A percentile compares a stretch with the other conserved stretches of the same genome.
Conservation (phyloP, 1,284 basidiomycete genomes). For the Sanghuangporus weigelae region DNA sequence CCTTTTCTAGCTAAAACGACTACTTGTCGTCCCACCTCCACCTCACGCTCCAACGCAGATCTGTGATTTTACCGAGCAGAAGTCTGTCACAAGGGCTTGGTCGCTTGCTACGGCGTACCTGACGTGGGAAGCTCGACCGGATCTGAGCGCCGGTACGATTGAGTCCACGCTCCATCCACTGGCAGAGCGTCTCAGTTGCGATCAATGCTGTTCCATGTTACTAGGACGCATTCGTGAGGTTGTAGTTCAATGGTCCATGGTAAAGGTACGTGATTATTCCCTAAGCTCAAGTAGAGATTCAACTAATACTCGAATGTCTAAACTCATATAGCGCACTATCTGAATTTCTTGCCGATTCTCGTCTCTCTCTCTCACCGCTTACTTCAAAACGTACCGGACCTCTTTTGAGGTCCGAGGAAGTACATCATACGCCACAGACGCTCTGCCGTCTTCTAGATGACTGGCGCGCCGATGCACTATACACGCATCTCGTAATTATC, state of each 20-base stretch:
- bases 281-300: neutral
- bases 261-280: constrained; percentile 42
- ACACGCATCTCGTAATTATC: neutral
- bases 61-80: constrained; percentile 36
- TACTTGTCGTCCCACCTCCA: constrained; percentile 34
- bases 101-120: constrained; percentile 35
- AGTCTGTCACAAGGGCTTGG: constrained; percentile 36
- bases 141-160: constrained; percentile 45
- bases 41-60: constrained; percentile 31
- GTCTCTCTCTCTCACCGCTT: neutral
- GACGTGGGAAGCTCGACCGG: constrained; percentile 35
- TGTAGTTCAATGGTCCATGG: constrained; percentile 69
- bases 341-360: neutral
- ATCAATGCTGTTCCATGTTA: constrained; percentile 55
- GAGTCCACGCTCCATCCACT: constrained; percentile 56
- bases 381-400: neutral
- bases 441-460: neutral
- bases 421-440: neutral
- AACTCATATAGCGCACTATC: neutral
- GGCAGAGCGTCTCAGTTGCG: constrained; percentile 52
- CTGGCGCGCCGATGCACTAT: neutral
- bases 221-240: constrained; percentile 62
- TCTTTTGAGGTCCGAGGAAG: neutral
- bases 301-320: neutral
- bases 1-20: constrained; percentile 28